Evolutionary conservation across 2,329 filamentous ascomycete genomes (phyloP), one percentile per base, ranked within the genome.

Genomic region (Apiospora aurea): DNA sequence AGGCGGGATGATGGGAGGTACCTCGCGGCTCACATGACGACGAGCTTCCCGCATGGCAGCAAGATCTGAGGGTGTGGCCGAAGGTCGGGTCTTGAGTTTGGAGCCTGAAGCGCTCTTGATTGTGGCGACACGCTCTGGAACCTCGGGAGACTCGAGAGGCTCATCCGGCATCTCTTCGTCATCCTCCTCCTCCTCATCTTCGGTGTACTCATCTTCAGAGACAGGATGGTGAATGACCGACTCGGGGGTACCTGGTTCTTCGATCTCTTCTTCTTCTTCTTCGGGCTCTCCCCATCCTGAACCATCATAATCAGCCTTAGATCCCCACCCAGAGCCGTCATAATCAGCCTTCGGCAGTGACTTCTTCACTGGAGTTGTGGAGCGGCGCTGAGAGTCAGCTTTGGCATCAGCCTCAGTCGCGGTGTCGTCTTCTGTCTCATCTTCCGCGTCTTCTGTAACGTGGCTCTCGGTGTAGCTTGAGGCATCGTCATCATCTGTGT

Each of bases 141-240:
- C 90, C 47, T 86, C 87, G 1, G 91, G 90, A 0, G 90, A 89
- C 66, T 90, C 87, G 21, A 84, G 24, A 18, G 41, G 66, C 44
- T 68, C 66, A 47, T 46, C 66, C 26, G 24, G 41, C 41, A 47
- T 47, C 53, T 81, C 78, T 1, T 76, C 76, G 57, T 79, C 77
- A 8, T 77, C 71, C 70, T 79, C 80, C 24, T 84, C 82, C 29
- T 80, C 79, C 29, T 79, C 77, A 67, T 77, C 76, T 4, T 75
- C 76, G 10, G 81, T 80, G 14, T 81, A 79, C 34, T 81, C 78
- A 41, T 83, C 82, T 64, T 87, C 84, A 2, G 84, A 81, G 67
- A 94, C 81, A 2, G 91, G 90, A 78, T 95, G 93, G 74, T 94
- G 93, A 75, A 98, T 96, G 29, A 98, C 95, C 8, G 96, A 98